Evolutionary conservation across 768 basidiomycete genomes (phyloP), one percentile per base, ranked within the genome.

Genomic region (Fibroporia radiculosa): DNA sequence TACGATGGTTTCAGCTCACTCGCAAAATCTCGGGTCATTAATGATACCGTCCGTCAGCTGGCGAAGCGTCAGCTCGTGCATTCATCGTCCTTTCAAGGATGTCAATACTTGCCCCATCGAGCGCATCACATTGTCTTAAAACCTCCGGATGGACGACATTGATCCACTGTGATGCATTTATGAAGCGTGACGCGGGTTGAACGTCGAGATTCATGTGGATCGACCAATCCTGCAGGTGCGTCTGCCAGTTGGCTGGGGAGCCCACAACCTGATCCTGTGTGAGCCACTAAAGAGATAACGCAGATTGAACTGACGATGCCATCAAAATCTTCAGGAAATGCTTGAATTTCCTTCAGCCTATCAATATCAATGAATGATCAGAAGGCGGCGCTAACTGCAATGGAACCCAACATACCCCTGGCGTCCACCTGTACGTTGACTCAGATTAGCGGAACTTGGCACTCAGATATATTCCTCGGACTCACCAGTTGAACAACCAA

Each of bases 291-390:
- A n/a, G n/a, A n/a, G n/a, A n/a, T 24, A 18, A 29, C 32, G 29
- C 18, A 26, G 19, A 42, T 35, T n/a, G 19, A 11, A 47, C 54
- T 28, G 26, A 63, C 60, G 25, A 61, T 49, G 20, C 60, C 63
- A 38, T 63, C 60, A 43, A 64, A 64, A 38, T 64, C 63, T 2
- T 61, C 60, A 0, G 63, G 63, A 28, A 58, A 64, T n/a, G 42
- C 35, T 34, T 58, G 57, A 13, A 56, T 49, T 24, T 54, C 54
- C 33, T 56, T 56, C 22, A 58, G 31, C 14, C 57, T 58, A 45
- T 2, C 26, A 3, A n/a, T 25, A 19, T 14, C 18, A n/a, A 16
- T 16, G 13, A 22, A 14, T 37, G 10, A n/a, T n/a, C n/a, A n/a
- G n/a, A n/a, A n/a, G n/a, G n/a, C n/a, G n/a, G n/a, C n/a, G n/a